Conservation (phyloP, 2,329 filamentous ascomycete genomes). For the Colletotrichum incanum region DNA sequence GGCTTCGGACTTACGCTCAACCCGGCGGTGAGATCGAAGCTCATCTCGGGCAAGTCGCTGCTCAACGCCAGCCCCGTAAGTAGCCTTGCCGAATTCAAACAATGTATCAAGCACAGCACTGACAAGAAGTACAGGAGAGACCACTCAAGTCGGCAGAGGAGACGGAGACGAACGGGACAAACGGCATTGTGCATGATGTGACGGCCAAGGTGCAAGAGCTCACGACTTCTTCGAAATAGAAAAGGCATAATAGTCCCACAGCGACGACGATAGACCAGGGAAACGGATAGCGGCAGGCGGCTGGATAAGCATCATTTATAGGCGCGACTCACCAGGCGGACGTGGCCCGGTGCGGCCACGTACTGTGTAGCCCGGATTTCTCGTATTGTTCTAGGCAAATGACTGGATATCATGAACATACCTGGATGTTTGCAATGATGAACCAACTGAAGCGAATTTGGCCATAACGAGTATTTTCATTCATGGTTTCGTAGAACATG, state of each 20-base stretch:
- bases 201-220: constrained; percentile 55
- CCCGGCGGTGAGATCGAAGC: constrained; percentile 77
- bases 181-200: constrained; percentile 51
- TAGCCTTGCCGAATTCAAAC: background rate
- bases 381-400: constrained; percentile 2
- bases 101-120: background rate
- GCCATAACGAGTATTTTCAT: background rate
- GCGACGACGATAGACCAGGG: constrained; percentile 3
- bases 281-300: background rate
- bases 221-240: constrained; percentile 45
- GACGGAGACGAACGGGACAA: constrained; percentile 42
- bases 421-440: background rate
- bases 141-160: constrained; percentile 39
- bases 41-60: constrained; percentile 83
- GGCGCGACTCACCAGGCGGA: background rate
- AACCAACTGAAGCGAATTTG: background rate
- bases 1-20: constrained; percentile 93
- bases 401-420: background rate
- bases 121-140: constrained; percentile 21
- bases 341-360: background rate
- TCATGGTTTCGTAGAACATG: background rate
- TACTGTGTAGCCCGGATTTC: background rate
- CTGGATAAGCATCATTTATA: background rate
- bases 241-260: background rate
- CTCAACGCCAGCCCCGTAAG: constrained; percentile 71